Percentiles rank a stretch among this genome's conserved stretches.
These are phyloP conservation scores for Ogataea chonburiensis DNA, from an alignment of 805 yeast genomes.

Conservation along the genomic window DNA sequence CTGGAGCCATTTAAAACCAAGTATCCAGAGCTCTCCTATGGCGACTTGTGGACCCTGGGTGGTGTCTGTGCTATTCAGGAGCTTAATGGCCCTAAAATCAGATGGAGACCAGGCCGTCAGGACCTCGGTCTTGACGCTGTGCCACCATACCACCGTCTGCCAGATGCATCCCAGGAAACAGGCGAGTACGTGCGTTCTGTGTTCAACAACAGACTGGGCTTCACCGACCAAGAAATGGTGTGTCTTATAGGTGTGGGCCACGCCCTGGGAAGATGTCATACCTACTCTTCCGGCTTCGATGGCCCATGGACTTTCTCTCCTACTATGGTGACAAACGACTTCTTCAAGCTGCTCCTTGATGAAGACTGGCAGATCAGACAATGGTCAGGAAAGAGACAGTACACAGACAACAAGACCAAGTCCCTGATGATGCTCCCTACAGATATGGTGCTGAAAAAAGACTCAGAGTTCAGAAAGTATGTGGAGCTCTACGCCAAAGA, in stretches of 20 bases:
- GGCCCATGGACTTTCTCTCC: conserved; percentile 91
- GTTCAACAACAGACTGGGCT: conserved; percentile 45
- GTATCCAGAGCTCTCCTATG: conserved; percentile 61
- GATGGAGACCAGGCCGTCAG: conserved; percentile 53
- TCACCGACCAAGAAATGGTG: conserved; percentile 47
- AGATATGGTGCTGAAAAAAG: conserved; percentile 53
- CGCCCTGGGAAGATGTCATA: conserved; percentile 48
- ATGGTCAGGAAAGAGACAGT: conserved; percentile 64
- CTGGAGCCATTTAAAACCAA: conserved; percentile 52
- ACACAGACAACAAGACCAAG: conserved; percentile 57
- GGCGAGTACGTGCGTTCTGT: conserved; percentile 44
- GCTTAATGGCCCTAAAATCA: conserved; percentile 61
- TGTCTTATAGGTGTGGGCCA: conserved; percentile 48
- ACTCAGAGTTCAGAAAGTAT: conserved; percentile 43
- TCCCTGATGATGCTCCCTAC: conserved; percentile 57
- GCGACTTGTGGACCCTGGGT: conserved; percentile 73
- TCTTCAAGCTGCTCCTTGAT: conserved; percentile 51
- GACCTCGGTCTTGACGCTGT: conserved; percentile 36
- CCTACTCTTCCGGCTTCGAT: conserved; percentile 68
- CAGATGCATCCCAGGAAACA: conserved; percentile 47
- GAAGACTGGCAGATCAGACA: conserved; percentile 61
- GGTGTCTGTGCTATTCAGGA: conserved; percentile 65
- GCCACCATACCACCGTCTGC: conserved; percentile 51
- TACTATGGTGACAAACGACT: conserved; percentile 71
- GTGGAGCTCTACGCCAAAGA: conserved; percentile 50